Base-by-base conservation (phyloP, 2,329 filamentous ascomycete genomes). In the Talaromyces marneffei region DNA sequence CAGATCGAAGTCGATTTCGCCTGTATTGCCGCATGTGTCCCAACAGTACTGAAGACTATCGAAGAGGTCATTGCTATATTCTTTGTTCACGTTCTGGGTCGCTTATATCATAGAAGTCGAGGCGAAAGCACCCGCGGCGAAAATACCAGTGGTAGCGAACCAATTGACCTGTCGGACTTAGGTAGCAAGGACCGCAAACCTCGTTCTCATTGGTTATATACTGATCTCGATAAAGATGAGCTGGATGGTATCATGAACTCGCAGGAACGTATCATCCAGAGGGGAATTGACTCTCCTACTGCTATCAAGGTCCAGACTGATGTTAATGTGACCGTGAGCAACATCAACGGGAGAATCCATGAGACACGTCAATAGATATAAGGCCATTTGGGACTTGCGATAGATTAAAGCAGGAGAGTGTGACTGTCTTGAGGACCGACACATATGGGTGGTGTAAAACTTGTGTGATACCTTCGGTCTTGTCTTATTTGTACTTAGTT, bases 1-100 rank as follows among this genome's bases (percentile, higher is more conserved):
- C 55, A 57, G 27, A 44, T 57, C 20, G 55, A 57, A 37, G 33
- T 57, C n/a, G 55, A 57, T 18, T 57, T 57, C 37, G 55, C 55
- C 18, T 57, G 55, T 20, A 57, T 57, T 14, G 40, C 55, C 8
- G 55, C 55, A 37, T 57, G 55, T 20, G 40, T 57, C 16, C 55
- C 55, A 2, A 57, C 55, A 16, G 29, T 48, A 18, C 55, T 57
- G 14, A 57, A 48, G 25, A 57, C 27, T 40, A 33, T 57, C 7
- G 55, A 48, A 18, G 55, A 57, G 10, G 14, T 27, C 7, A 12
- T 48, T 14, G 55, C 18, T 4, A 27, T 57, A n/a, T 57, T 57
- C 20, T 18, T 48, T 3, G 40, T 25, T 44, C 55, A 12, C 20
- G 55, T 48, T 2, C 14, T 57, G 16, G 40, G 55, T 9, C 55